phyloP scores from a whole-genome alignment of 2,329 filamentous ascomycete genomes.

The Chaetomium sp. region DNA sequence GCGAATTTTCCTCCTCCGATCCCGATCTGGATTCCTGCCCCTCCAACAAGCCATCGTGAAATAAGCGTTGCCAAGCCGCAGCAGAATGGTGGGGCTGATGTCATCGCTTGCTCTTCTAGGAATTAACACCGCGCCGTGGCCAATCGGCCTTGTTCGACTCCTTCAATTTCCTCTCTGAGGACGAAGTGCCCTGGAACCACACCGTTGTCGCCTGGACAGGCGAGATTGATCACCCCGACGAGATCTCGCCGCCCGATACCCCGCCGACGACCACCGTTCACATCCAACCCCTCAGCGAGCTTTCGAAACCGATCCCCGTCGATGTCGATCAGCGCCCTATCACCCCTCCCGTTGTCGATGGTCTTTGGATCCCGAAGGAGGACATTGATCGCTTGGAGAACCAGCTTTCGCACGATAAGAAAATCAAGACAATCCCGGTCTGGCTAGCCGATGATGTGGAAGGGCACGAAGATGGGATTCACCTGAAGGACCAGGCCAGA shows the following conservation, averaged over 20 bases:
- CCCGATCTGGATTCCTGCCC: background rate
- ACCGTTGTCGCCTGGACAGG: conserved; percentile 93
- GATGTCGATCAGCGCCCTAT: conserved; percentile 51
- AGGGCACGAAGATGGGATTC: conserved; percentile 57
- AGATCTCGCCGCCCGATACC: conserved; percentile 42
- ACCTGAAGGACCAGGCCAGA: conserved; percentile 72
- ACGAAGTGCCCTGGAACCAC: conserved; percentile 80
- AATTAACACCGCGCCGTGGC: conserved; percentile 69
- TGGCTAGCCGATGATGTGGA: conserved; percentile 80
- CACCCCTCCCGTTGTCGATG: conserved; percentile 57
- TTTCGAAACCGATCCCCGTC: conserved; percentile 73
- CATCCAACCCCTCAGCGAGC: conserved; percentile 58
- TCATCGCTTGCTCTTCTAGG: conserved; percentile 39
- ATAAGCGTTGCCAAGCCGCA: conserved; percentile 11
- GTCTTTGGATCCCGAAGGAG: conserved; percentile 61
- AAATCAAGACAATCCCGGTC: conserved; percentile 75
- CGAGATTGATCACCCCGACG: conserved; percentile 58
- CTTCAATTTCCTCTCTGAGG: conserved; percentile 80
- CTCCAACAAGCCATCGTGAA: background rate
- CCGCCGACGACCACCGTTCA: conserved; percentile 45
- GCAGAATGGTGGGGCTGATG: conserved; percentile 23
- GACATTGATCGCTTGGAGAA: conserved; percentile 69
- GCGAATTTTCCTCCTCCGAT: background rate
- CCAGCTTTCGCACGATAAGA: conserved; percentile 64
- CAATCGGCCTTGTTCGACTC: conserved; percentile 91